Conservation (phyloP, 345 rosid genomes). For the Lumnitzera littorea region DNA sequence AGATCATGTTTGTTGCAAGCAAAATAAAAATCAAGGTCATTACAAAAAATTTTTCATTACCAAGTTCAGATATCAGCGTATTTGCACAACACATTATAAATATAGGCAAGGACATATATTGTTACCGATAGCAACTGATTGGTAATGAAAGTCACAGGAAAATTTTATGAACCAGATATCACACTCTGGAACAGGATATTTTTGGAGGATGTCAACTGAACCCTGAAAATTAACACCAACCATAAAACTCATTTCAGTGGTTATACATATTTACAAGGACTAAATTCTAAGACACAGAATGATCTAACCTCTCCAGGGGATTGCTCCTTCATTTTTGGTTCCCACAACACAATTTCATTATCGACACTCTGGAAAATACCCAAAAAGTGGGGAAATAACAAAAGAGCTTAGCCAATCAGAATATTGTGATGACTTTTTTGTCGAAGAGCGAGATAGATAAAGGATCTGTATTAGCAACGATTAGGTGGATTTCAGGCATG, state of each 20-base stretch:
- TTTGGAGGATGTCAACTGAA: slow-evolving; percentile 77
- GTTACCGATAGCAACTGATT: slow-evolving; percentile 74
- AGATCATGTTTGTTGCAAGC: background rate
- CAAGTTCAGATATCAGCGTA: background rate
- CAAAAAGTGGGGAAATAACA: background rate
- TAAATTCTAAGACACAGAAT: background rate
- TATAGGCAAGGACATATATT: background rate
- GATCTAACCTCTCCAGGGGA: slow-evolving; percentile 89
- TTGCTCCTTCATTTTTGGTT: slow-evolving; percentile 90
- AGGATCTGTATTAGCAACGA: too few relatives aligned
- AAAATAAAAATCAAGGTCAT: background rate
- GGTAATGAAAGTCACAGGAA: slow-evolving; percentile 76
- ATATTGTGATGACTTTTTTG: background rate
- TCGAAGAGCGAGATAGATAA: too few relatives aligned
- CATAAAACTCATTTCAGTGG: background rate
- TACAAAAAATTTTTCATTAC: too few relatives aligned
- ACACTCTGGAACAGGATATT: slow-evolving; percentile 85
- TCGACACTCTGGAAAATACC: slow-evolving; percentile 75
- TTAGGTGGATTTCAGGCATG: too few relatives aligned
- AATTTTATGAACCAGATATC: slow-evolving; percentile 98
- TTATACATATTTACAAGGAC: background rate
- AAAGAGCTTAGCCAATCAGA: background rate
- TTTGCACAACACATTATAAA: background rate
- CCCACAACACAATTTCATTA: slow-evolving; percentile 93
- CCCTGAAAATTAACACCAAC: slow-evolving; percentile 36